A percentile compares a stretch with the other conserved stretches of the same genome.
Evolutionary conservation across 805 yeast genomes (phyloP).

Genomic region (Saturnispora kantuleensis): DNA sequence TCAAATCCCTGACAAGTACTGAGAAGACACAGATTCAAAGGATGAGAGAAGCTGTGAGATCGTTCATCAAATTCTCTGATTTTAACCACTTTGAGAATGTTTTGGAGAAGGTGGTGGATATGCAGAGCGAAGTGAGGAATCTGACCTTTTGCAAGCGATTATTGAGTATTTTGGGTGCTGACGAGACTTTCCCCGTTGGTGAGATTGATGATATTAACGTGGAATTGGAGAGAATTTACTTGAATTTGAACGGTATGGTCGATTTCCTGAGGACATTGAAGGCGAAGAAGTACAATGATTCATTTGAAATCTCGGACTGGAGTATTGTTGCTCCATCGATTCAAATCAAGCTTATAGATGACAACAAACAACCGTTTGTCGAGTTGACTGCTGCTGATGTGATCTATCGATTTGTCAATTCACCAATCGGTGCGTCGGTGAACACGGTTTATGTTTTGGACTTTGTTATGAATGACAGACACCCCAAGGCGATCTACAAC

Average conservation of each 20-base stretch:
- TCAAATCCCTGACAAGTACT: constrained; percentile 33
- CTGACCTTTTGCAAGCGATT: constrained; percentile 18
- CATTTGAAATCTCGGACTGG: constrained; percentile 42
- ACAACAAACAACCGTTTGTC: constrained; percentile 52
- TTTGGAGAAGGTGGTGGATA: constrained; percentile 10
- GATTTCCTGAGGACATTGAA: constrained; percentile 23
- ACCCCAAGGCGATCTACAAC: constrained; percentile 48
- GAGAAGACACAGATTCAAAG: constrained; percentile 30
- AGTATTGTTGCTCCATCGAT: constrained; percentile 57
- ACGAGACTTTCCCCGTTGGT: not conserved
- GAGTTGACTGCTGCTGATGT: constrained; percentile 62
- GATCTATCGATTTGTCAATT: constrained; percentile 49
- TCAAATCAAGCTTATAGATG: constrained; percentile 58
- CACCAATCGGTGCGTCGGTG: constrained; percentile 58
- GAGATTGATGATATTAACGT: constrained; percentile 15
- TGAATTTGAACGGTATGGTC: constrained; percentile 20
- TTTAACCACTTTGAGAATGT: constrained; percentile 19
- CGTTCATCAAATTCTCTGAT: constrained; percentile 22
- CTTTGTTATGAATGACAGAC: constrained; percentile 65
- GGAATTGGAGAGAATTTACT: constrained; percentile 20
- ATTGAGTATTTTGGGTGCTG: constrained; percentile 6
- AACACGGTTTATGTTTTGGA: constrained; percentile 54
- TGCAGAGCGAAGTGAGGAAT: constrained; percentile 20
- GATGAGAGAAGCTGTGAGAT: constrained; percentile 30
- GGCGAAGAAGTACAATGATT: constrained; percentile 21